Percentiles rank a stretch among this genome's conserved stretches.
Conservation (phyloP, 805 yeast genomes). For the Kregervanrija delftensis region DNA sequence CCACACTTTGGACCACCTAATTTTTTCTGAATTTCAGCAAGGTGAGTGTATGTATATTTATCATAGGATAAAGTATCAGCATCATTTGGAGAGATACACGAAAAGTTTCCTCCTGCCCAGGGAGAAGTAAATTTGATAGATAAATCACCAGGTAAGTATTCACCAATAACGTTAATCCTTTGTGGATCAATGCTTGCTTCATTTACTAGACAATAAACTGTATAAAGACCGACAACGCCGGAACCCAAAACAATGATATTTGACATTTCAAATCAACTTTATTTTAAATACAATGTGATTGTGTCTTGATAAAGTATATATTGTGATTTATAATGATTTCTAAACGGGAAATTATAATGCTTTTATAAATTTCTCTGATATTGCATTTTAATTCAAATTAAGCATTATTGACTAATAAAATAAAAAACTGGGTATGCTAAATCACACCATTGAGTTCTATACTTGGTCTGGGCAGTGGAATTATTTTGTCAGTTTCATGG, state of each 20-base stretch:
- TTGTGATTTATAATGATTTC: background rate
- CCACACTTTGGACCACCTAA: conserved; percentile 50
- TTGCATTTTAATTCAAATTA: too few relatives aligned
- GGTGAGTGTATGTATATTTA: conserved; percentile 45
- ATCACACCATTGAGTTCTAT: too few relatives aligned
- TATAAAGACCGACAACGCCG: conserved; percentile 63
- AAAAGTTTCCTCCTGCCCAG: conserved; percentile 66
- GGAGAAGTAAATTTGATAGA: conserved; percentile 72
- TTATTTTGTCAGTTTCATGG: too few relatives aligned
- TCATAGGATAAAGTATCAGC: conserved; percentile 42
- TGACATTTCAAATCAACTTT: background rate
- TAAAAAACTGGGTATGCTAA: too few relatives aligned
- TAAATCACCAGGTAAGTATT: conserved; percentile 71
- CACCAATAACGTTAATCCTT: conserved; percentile 51
- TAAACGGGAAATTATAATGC: too few relatives aligned
- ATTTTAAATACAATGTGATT: too few relatives aligned
- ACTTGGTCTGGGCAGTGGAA: too few relatives aligned
- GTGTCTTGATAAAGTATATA: background rate
- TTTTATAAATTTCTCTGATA: too few relatives aligned
- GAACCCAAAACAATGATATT: conserved; percentile 35
- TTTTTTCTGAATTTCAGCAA: conserved; percentile 32
- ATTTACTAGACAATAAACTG: conserved; percentile 42
- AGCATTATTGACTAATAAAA: too few relatives aligned
- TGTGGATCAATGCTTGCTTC: conserved; percentile 31
- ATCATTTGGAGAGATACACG: conserved; percentile 54